Conservation (phyloP, 2,329 filamentous ascomycete species). For the Neofusicoccum sp. region DNA sequence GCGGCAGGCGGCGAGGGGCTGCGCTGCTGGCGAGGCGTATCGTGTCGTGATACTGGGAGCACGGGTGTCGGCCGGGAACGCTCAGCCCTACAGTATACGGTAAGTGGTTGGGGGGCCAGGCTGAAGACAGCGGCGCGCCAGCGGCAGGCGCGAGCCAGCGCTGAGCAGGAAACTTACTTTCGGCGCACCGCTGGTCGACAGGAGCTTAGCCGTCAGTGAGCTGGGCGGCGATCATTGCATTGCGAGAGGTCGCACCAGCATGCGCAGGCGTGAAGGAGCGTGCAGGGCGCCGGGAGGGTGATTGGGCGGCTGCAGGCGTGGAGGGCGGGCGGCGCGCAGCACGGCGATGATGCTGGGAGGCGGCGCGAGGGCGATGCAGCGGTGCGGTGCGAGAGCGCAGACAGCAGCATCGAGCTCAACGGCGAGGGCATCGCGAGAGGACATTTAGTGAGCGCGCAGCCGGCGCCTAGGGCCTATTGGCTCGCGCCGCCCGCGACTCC, state of each 20-base stretch:
- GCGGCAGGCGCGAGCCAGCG: background rate
- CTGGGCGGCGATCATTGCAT: constrained; percentile 16
- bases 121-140: constrained; percentile 7
- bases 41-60: constrained; percentile 17
- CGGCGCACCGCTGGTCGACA: constrained; percentile 6
- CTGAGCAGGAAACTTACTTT: background rate
- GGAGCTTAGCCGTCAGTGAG: constrained; percentile 14
- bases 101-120: constrained; percentile 11
- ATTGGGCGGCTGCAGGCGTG: background rate
- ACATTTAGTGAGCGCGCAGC: background rate
- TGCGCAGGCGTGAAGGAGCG: constrained; percentile 8
- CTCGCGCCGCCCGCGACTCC: background rate
- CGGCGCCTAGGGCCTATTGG: background rate
- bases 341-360: background rate
- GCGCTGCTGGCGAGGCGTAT: constrained; percentile 9
- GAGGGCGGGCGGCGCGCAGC: background rate
- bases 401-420: background rate
- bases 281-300: constrained; percentile 5
- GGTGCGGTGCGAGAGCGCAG: background rate
- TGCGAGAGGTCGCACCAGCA: constrained; percentile 14
- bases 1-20: constrained; percentile 10
- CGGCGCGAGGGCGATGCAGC: background rate
- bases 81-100: constrained; percentile 17
- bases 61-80: constrained; percentile 17
- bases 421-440: constrained; percentile 7